A percentile compares a stretch with the other conserved stretches of the same genome.
phyloP scores from a whole-genome alignment of 2,329 filamentous ascomycete genomes.

The Colletotrichum limetticola region DNA sequence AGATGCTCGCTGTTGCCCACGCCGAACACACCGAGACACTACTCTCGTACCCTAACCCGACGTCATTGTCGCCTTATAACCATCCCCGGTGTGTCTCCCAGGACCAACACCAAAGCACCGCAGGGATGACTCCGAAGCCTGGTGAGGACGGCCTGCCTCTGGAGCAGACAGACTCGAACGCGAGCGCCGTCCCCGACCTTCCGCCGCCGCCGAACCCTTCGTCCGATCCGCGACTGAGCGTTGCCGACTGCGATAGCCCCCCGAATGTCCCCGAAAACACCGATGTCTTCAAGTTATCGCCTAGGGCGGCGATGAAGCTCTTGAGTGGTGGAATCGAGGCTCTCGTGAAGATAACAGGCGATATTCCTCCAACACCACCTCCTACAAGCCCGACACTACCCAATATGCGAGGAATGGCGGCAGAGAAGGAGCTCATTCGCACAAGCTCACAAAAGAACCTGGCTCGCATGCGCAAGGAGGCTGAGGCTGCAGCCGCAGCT shows the following conservation, averaged over 20 bases:
- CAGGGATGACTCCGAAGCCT: constrained; percentile 22
- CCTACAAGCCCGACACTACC: constrained; percentile 72
- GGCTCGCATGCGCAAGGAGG: constrained; percentile 54
- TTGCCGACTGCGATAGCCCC: constrained; percentile 39
- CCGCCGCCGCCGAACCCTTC: constrained; percentile 57
- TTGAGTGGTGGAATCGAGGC: constrained; percentile 79
- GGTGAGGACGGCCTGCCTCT: constrained; percentile 36
- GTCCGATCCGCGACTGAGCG: constrained; percentile 48
- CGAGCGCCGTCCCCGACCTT: constrained; percentile 43
- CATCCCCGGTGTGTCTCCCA: background rate
- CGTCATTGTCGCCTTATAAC: constrained; percentile 2
- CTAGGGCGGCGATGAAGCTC: constrained; percentile 80
- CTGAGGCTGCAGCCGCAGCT: constrained; percentile 39
- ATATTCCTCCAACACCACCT: constrained; percentile 84
- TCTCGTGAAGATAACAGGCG: constrained; percentile 78
- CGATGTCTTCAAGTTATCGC: constrained; percentile 78
- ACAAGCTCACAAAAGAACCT: constrained; percentile 67
- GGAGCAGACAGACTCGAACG: constrained; percentile 12
- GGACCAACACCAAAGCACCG: constrained; percentile 1
- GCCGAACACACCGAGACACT: background rate
- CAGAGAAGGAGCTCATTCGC: constrained; percentile 70
- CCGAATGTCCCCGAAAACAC: constrained; percentile 53
- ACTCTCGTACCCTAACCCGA: background rate
- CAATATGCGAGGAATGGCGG: constrained; percentile 71
- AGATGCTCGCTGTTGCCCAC: constrained; percentile 16